Evolutionary conservation across 768 basidiomycete genomes (phyloP), one percentile per base, ranked within the genome.

Genomic region (Dentipellis fragilis): DNA sequence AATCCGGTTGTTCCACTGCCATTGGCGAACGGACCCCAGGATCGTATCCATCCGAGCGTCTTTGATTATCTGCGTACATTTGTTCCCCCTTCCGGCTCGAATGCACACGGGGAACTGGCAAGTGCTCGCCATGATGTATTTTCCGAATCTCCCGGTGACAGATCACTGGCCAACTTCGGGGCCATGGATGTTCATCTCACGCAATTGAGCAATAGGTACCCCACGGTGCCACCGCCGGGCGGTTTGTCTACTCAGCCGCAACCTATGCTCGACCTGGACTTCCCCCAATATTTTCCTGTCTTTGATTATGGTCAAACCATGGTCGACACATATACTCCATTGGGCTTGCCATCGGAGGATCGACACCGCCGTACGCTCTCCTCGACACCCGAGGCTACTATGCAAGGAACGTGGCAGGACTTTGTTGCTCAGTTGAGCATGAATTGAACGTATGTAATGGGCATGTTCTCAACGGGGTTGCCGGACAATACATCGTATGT

Each of bases 1-100:
- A 83, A 87, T 61, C 87, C 87, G 2, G 75, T 88, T 22, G 82
- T 89, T 9, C 87, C 87, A 16, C 70, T 89, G 5, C 85, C 85
- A 2, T 65, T 89, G 40, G 74, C 78, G 17, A 72, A 78, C 4
- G 73, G 74, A 12, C 66, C 73, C 50, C 76, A 75, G 53, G 72
- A 76, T 22, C 72, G 75, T 19, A 72, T 84, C 17, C 79, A 87
- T 58, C 81, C 81, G 8, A 80, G 68, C n/a, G 77, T 89, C 2
- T 71, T 82, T 53, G 83, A 84, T 57, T 89, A 89, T 63, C 68
- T 89, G 54, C 75, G 76, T 47, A 81, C 86, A 7, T 89, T 89
- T 65, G 69, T 62, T 0, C 68, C 71, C 14, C 17, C 66, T 7
- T 62, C 57, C 37, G 54, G 60, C 22, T 49, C 55, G 51, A 19